Evolutionary conservation across 352 stramenopile species (phyloP).

Genomic region (Ophiocytium majus): DNA sequence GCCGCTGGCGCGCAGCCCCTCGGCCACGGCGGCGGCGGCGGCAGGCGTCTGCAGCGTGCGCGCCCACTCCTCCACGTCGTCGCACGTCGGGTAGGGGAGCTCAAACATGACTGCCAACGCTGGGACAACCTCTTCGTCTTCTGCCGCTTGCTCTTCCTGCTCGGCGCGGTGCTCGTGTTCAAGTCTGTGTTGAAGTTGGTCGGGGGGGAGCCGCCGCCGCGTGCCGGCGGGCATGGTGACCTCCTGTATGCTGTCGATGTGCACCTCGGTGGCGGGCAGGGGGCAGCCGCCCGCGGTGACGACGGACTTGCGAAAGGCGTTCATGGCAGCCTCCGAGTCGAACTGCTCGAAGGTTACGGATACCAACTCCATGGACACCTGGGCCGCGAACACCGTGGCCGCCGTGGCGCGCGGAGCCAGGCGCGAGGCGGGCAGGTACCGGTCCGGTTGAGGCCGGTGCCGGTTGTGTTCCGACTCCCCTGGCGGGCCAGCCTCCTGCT

Average conservation of each 20-base stretch:
- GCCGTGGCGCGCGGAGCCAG: no score
- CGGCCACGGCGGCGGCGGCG: background rate
- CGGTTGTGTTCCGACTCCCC: no score
- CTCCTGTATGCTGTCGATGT: background rate
- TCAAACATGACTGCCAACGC: background rate
- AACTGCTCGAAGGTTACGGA: background rate
- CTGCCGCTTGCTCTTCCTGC: background rate
- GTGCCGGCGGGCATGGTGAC: background rate
- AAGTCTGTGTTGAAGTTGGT: background rate
- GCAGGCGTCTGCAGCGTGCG: background rate
- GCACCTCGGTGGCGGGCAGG: background rate
- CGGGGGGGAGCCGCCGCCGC: no score
- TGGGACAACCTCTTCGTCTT: background rate
- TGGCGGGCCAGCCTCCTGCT: no score
- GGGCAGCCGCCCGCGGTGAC: background rate
- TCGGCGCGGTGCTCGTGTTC: background rate
- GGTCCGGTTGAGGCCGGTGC: no score
- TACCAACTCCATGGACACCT: background rate
- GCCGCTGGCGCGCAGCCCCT: background rate
- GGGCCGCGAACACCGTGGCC: background rate
- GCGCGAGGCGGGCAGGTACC: no score
- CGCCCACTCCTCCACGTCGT: constrained; percentile 8
- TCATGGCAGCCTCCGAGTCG: background rate
- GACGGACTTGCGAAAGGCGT: background rate
- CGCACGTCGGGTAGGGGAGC: background rate